Evolutionary conservation across 192 early-diverging fungal species (phyloP).

Genomic region (Mortierella claussenii): DNA sequence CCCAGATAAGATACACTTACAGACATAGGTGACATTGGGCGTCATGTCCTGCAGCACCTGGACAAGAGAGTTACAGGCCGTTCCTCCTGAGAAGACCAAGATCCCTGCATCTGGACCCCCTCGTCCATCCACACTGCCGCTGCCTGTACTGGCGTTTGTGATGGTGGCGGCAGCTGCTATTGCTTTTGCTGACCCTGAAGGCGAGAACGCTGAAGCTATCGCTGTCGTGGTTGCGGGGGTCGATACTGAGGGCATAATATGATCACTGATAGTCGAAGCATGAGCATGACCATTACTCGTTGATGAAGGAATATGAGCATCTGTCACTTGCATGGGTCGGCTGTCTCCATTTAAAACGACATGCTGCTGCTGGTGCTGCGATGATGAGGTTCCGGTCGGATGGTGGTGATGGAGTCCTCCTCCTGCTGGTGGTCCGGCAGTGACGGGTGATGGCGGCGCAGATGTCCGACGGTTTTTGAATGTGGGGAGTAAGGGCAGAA

Average conservation of each 20-base stretch:
- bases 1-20: slow-evolving; percentile 20
- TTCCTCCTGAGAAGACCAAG: slow-evolving; percentile 80
- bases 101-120: slow-evolving; percentile 55
- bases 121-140: slow-evolving; percentile 4
- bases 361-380: too few relatives aligned
- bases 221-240: neutral
- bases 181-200: neutral
- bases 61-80: slow-evolving; percentile 76
- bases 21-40: slow-evolving; percentile 70
- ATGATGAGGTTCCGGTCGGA: too few relatives aligned
- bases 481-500: slow-evolving; percentile 36
- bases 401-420: too few relatives aligned
- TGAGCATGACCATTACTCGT: neutral
- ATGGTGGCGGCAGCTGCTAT: neutral
- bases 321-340: slow-evolving; percentile 11
- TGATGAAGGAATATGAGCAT: slow-evolving; percentile 1
- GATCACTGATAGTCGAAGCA: neutral
- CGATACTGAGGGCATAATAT: neutral
- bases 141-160: neutral
- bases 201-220: neutral
- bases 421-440: too few relatives aligned
- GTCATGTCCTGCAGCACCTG: slow-evolving; percentile 69
- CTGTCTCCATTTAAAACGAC: slow-evolving; percentile 12
- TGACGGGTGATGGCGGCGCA: slow-evolving; percentile 6
- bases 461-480: slow-evolving; percentile 29